These are phyloP conservation scores for Leccinum subfulvum DNA, from an alignment of 1,284 basidiomycete genomes.

Conservation along the genomic window DNA sequence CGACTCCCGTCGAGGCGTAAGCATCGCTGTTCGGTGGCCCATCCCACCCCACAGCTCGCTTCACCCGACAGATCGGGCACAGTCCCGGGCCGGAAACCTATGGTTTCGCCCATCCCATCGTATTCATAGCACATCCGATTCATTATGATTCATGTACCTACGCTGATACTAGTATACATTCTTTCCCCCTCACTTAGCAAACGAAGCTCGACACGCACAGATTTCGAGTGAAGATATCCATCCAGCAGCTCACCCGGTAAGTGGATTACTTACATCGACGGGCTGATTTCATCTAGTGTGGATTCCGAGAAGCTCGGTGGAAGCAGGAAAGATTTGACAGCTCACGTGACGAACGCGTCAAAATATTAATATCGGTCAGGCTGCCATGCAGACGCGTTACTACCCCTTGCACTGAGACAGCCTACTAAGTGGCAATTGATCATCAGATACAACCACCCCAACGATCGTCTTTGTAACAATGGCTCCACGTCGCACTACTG, in stretches of 20 bases:
- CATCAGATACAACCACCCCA: not conserved
- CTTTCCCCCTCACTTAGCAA: not conserved
- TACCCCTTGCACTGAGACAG: not conserved
- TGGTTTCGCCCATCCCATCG: too few relatives aligned
- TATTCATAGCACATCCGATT: not conserved
- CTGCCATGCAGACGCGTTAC: not conserved
- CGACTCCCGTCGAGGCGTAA: not conserved
- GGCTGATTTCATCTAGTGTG: too few relatives aligned
- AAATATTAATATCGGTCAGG: constrained; percentile 4
- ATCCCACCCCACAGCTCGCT: not conserved
- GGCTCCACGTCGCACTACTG: constrained; percentile 31
- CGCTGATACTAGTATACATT: not conserved
- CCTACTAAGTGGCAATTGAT: too few relatives aligned
- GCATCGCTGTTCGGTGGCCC: not conserved
- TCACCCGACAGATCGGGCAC: not conserved
- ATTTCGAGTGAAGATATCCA: too few relatives aligned
- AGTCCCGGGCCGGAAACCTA: not conserved
- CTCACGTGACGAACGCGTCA: constrained; percentile 25
- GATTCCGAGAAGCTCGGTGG: too few relatives aligned
- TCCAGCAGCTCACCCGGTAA: too few relatives aligned
- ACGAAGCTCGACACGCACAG: not conserved
- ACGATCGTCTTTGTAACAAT: constrained; percentile 11
- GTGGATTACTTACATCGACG: too few relatives aligned
- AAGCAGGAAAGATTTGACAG: not conserved
- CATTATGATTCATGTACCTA: not conserved